Evolutionary conservation across 148 eudicot species (phyloP).

Genomic region (Tetragonia tetragonoides): DNA sequence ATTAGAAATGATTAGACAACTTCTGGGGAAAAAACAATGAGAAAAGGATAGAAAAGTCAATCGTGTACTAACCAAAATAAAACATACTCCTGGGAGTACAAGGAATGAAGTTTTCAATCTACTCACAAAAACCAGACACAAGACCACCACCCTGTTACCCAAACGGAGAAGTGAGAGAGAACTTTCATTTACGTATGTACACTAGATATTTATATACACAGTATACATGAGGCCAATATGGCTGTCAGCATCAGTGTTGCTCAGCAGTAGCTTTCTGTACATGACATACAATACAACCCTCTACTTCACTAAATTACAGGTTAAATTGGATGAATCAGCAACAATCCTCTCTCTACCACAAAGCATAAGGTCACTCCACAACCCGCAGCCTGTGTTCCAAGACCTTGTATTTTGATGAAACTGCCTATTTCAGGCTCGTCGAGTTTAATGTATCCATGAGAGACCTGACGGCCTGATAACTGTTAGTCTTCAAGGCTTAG

Average conservation of each 20-base stretch:
- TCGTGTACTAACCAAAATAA: too few species aligned
- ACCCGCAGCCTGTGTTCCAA: background rate
- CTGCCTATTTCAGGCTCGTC: background rate
- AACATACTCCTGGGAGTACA: too few species aligned
- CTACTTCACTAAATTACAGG: background rate
- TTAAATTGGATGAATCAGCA: background rate
- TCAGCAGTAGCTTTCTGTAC: background rate
- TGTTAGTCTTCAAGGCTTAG: background rate
- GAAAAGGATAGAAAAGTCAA: too few species aligned
- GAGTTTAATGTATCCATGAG: background rate
- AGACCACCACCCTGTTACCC: background rate
- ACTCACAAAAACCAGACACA: background rate
- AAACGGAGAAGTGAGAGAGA: background rate
- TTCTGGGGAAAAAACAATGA: too few species aligned
- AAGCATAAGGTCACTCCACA: background rate
- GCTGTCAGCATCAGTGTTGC: background rate
- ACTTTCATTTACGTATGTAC: background rate
- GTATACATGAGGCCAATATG: background rate
- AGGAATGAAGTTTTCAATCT: too few species aligned
- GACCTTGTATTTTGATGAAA: background rate
- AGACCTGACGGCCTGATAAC: background rate
- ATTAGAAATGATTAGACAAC: too few species aligned
- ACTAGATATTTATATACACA: background rate
- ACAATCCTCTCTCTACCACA: background rate
- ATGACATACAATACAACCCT: background rate